These are phyloP conservation scores for Nannochloropsis oceanica DNA, from an alignment of 108 stramenopile genomes.

Conservation along the genomic window DNA sequence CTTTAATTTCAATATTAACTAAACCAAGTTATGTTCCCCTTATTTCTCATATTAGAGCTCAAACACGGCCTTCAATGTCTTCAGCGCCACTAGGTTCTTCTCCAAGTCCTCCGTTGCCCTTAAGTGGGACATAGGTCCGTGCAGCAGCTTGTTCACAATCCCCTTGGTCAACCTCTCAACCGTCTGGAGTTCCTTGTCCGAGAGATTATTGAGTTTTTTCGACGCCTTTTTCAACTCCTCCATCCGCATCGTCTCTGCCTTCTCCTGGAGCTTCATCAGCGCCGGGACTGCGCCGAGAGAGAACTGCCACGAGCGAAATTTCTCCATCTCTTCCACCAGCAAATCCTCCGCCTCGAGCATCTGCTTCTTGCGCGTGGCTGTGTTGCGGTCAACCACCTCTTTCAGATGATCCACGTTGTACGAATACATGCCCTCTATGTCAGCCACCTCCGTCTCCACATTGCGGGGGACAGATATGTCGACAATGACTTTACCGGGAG, in stretches of 20 bases:
- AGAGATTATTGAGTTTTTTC: constrained; percentile 61
- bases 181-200: constrained; percentile 76
- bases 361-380: constrained; percentile 87
- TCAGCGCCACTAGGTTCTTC: constrained; percentile 60
- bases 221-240: constrained; percentile 76
- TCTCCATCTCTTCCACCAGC: constrained; percentile 58
- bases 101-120: constrained; percentile 62
- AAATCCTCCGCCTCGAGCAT: constrained; percentile 91
- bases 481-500: constrained; percentile 60
- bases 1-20: too few species aligned
- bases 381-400: constrained; percentile 92
- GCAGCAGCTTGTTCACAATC: constrained; percentile 92
- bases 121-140: constrained; percentile 91
- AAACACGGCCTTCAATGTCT: constrained; percentile 83
- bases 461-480: constrained; percentile 98
- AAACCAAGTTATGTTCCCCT: too few species aligned
- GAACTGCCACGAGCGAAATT: constrained; percentile 77
- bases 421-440: constrained; percentile 52
- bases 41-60: not conserved
- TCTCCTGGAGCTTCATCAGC: constrained; percentile 82
- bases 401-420: constrained; percentile 97
- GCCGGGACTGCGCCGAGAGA: constrained; percentile 86
- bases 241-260: constrained; percentile 74
- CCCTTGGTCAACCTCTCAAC: constrained; percentile 81
- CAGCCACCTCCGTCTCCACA: constrained; percentile 49